Percentiles rank a stretch among this genome's conserved stretches.
phyloP scores from a whole-genome alignment of 768 basidiomycete genomes.

The Clitopilus hobsonii region DNA sequence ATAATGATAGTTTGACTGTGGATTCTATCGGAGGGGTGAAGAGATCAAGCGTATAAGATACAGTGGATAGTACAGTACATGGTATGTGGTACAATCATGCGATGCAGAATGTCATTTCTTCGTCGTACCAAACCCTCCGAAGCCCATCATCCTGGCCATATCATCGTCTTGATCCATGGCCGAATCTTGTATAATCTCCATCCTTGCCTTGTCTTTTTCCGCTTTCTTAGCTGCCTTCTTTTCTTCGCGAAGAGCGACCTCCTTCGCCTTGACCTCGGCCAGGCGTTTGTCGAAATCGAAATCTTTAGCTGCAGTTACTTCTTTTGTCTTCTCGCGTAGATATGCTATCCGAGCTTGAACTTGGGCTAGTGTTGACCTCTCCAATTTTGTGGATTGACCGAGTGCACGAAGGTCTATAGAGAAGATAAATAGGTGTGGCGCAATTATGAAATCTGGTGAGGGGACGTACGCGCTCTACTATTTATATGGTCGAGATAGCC shows the following conservation, averaged over 20 bases:
- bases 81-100: constrained; percentile 8
- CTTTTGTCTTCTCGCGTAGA: constrained; percentile 83
- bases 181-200: constrained; percentile 52
- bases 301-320: constrained; percentile 78
- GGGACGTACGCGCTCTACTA: constrained; percentile 75
- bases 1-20: too few species aligned
- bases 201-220: constrained; percentile 65
- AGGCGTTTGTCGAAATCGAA: constrained; percentile 93
- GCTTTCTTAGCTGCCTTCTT: constrained; percentile 80
- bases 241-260: constrained; percentile 59
- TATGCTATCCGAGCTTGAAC: constrained; percentile 88
- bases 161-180: constrained; percentile 51
- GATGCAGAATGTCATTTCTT: constrained; percentile 58
- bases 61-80: constrained; percentile 3
- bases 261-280: constrained; percentile 73
- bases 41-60: too few species aligned
- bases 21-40: too few species aligned
- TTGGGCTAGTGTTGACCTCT: constrained; percentile 87
- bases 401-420: constrained; percentile 76
- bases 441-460: not conserved
- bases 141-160: constrained; percentile 86
- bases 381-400: constrained; percentile 95
- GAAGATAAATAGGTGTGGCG: constrained; percentile 1
- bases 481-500: constrained; percentile 96
- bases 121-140: constrained; percentile 83